These are phyloP conservation scores for Martiniozyma asiatica DNA, from an alignment of 1,139 yeast genomes.

Conservation along the genomic window DNA sequence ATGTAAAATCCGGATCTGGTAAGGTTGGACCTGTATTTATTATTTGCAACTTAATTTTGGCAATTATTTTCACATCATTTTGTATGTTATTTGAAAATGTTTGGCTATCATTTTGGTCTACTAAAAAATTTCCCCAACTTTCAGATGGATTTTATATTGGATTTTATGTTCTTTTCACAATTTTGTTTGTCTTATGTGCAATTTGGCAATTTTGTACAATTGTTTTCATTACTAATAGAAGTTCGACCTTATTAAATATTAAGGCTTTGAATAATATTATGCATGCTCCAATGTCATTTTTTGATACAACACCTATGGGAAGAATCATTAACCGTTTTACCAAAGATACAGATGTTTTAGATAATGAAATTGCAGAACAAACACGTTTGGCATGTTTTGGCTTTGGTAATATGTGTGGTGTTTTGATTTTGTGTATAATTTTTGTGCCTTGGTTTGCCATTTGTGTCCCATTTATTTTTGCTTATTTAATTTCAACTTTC, in stretches of 20 bases:
- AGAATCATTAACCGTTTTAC: slow-evolving; percentile 64
- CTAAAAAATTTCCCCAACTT: slow-evolving; percentile 24
- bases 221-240: slow-evolving; percentile 39
- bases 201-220: slow-evolving; percentile 41
- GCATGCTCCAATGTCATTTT: slow-evolving; percentile 61
- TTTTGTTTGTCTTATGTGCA: slow-evolving; percentile 35
- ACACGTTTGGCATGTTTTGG: slow-evolving; percentile 40
- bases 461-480: slow-evolving; percentile 29
- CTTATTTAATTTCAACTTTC: slow-evolving; percentile 27
- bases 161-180: slow-evolving; percentile 45
- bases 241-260: slow-evolving; percentile 31
- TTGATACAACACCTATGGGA: slow-evolving; percentile 63
- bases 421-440: slow-evolving; percentile 35
- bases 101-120: slow-evolving; percentile 45
- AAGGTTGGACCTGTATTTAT: slow-evolving; percentile 27
- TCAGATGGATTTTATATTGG: slow-evolving; percentile 26
- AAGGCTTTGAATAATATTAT: slow-evolving; percentile 51
- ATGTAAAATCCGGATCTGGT: slow-evolving; percentile 51
- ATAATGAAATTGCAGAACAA: slow-evolving; percentile 59
- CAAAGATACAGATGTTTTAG: slow-evolving; percentile 75
- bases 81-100: slow-evolving; percentile 33
- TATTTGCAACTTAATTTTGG: slow-evolving; percentile 29
- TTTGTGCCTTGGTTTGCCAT: slow-evolving; percentile 42
- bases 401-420: slow-evolving; percentile 33
- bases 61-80: slow-evolving; percentile 29